Evolutionary conservation across 768 basidiomycete species (phyloP).

Genomic region (Panaeolus papilionaceus): DNA sequence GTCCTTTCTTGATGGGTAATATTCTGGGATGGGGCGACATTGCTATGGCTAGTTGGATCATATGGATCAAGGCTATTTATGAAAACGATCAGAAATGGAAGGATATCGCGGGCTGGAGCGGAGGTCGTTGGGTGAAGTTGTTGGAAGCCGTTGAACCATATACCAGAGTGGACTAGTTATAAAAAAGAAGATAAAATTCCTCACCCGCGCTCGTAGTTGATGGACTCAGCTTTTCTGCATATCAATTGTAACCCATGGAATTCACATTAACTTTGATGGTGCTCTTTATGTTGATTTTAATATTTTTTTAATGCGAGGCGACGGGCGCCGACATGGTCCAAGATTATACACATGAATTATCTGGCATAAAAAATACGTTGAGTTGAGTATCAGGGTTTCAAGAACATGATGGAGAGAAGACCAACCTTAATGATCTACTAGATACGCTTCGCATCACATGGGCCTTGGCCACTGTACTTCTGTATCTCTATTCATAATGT

Average conservation of each 20-base stretch:
- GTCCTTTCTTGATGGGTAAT: slow-evolving; percentile 36
- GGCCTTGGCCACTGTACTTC: slow-evolving; percentile 81
- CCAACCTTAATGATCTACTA: slow-evolving; percentile 17
- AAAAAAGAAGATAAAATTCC: too few relatives aligned
- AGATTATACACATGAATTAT: too few relatives aligned
- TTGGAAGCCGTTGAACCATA: slow-evolving; percentile 31
- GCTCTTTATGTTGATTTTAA: too few relatives aligned
- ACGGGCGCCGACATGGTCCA: too few relatives aligned
- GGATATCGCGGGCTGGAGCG: slow-evolving; percentile 33
- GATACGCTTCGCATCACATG: slow-evolving; percentile 35
- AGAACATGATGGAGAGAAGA: neutral
- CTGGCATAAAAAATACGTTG: too few relatives aligned
- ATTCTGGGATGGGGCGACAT: slow-evolving; percentile 41
- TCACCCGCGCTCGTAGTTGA: too few relatives aligned
- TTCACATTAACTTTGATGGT: too few relatives aligned
- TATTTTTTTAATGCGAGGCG: too few relatives aligned
- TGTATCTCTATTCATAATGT: slow-evolving; percentile 66
- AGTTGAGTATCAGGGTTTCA: too few relatives aligned
- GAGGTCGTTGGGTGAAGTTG: slow-evolving; percentile 37
- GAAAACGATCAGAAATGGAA: slow-evolving; percentile 41
- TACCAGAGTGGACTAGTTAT: neutral
- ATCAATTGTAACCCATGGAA: too few relatives aligned
- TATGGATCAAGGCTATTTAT: slow-evolving; percentile 34
- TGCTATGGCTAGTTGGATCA: slow-evolving; percentile 31
- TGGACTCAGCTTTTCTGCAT: too few relatives aligned